Evolutionary conservation across 2,329 filamentous ascomycete species (phyloP).

Genomic region (Cladosporium sp.): DNA sequence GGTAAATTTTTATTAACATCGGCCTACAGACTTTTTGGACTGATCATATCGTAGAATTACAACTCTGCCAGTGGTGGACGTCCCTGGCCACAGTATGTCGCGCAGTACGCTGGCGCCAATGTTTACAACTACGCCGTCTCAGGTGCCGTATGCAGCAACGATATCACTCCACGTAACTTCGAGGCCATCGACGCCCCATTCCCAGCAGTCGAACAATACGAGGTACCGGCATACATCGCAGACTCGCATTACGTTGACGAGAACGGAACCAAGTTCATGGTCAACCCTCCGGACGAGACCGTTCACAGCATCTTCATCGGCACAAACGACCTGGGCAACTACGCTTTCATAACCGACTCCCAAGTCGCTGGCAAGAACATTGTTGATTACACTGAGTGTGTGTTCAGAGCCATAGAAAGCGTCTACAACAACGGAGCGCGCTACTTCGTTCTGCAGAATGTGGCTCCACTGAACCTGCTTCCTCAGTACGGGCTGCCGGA

Average conservation of each 20-base stretch:
- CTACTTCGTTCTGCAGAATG: constrained; percentile 69
- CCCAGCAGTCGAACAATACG: constrained; percentile 50
- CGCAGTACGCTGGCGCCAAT: constrained; percentile 53
- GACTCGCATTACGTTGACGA: constrained; percentile 34
- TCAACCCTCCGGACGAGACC: constrained; percentile 53
- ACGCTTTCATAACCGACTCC: constrained; percentile 62
- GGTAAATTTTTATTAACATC: constrained; percentile 32
- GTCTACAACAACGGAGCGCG: constrained; percentile 64
- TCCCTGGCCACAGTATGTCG: constrained; percentile 65
- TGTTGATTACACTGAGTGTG: constrained; percentile 62
- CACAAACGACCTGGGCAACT: constrained; percentile 70
- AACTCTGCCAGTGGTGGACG: constrained; percentile 61
- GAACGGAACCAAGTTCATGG: constrained; percentile 40
- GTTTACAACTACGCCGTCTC: constrained; percentile 57
- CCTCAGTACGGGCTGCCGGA: constrained; percentile 60
- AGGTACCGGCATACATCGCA: constrained; percentile 45
- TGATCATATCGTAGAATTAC: constrained; percentile 22
- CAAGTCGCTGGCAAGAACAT: constrained; percentile 59
- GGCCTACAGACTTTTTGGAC: neutral
- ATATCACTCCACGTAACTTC: constrained; percentile 57
- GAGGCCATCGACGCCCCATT: constrained; percentile 48
- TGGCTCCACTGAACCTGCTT: constrained; percentile 61
- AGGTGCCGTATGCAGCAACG: constrained; percentile 69
- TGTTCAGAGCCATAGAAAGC: constrained; percentile 59
- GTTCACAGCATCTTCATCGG: constrained; percentile 78